Evolutionary conservation across 75 land plant genomes (phyloP), one percentile per base, ranked within the genome.

Genomic region (Adiantum capillusveneris): DNA sequence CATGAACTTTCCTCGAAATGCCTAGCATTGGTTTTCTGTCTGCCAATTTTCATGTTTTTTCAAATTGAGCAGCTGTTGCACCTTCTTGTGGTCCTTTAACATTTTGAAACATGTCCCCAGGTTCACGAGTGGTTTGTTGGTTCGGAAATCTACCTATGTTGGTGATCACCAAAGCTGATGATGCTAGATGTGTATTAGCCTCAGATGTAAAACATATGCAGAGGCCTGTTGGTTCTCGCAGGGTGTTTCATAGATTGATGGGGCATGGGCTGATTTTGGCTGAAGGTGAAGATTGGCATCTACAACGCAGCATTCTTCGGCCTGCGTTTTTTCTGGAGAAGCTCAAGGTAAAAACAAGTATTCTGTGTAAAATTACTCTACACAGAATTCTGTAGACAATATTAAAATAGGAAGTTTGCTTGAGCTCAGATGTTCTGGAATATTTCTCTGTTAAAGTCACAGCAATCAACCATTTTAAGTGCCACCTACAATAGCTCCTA

Each of bases 201-300:
- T 12, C 51, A 11, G 51, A 48, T 11, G 18, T 48, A 6, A 48
- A 48, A 25, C 43, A 76, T 57, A 31, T 78, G 6, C 80, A 76
- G 3, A 81, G 66, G 62, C 64, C 79, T 1, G 56, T 66, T 17
- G 44, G 73, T 16, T 46, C 73, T 14, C 56, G 64, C 11, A 72
- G 75, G 48, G 60, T 34, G 11, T 60, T 65, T 16, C 55, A 56
- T 5, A 70, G 71, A 1, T 54, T 90, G 60, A 51, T 81, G 19
- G 96, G 96, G 20, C 60, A 71, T 31, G 84, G 96, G n/a, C 65
- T 90, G 60, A n/a, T 81, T n/a, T 67, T 64, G 58, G 75, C 87
- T 14, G 68, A 77, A 20, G 96, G 91, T 7, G 65, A 37, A 22
- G 45, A 60, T 6, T 90, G 96, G 96, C 79, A 66, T 7, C 73